A percentile compares a stretch with the other conserved stretches of the same genome.
phyloP scores from a whole-genome alignment of 116 monocot species.

The Zostera marina region DNA sequence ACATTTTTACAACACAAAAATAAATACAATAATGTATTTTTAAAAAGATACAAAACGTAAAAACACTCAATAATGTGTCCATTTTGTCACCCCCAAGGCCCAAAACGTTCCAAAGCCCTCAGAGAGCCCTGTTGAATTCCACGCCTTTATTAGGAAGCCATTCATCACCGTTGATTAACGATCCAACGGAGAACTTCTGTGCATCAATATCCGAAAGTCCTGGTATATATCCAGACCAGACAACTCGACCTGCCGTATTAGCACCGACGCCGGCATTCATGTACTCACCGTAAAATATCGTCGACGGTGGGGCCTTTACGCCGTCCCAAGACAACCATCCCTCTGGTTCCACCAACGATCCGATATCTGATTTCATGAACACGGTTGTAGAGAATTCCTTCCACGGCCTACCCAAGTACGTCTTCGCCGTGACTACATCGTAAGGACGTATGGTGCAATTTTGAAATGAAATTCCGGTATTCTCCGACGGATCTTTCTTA shows the following conservation, averaged over 20 bases:
- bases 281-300: conserved; percentile 30
- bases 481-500: conserved; percentile 39
- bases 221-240: conserved; percentile 13
- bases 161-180: conserved; percentile 11
- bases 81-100: too few species aligned
- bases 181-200: conserved; percentile 6
- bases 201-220: conserved; percentile 4
- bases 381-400: conserved; percentile 23
- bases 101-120: neutral
- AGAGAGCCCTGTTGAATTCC: neutral
- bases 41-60: too few species aligned
- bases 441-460: conserved; percentile 9
- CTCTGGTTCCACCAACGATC: conserved; percentile 7
- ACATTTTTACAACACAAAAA: too few species aligned
- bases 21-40: too few species aligned
- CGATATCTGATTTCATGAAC: conserved; percentile 25
- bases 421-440: conserved; percentile 11
- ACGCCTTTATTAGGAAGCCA: conserved; percentile 15
- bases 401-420: conserved; percentile 32
- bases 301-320: conserved; percentile 6
- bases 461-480: conserved; percentile 32
- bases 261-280: conserved; percentile 21
- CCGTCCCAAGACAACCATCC: conserved; percentile 22
- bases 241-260: conserved; percentile 4
- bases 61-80: too few species aligned